A percentile compares a stretch with the other conserved stretches of the same genome.
These are phyloP conservation scores for Russula olivacea DNA, from an alignment of 768 basidiomycete genomes.

Conservation along the genomic window DNA sequence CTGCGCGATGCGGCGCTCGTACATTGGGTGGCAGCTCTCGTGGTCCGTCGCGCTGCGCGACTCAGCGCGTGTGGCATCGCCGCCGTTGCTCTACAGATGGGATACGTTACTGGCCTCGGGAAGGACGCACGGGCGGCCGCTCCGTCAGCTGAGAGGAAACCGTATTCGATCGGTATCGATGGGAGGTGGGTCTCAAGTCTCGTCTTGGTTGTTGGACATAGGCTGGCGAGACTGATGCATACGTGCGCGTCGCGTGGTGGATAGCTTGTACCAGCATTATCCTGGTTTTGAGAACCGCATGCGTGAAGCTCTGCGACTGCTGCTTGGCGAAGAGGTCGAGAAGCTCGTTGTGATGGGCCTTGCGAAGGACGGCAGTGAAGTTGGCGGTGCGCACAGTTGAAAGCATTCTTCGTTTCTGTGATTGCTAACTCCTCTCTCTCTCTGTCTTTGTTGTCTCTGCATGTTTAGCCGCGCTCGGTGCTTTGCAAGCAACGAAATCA, in stretches of 20 bases:
- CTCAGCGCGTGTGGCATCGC: conserved; percentile 87
- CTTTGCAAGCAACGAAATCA: conserved; percentile 72
- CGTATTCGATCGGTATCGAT: conserved; percentile 83
- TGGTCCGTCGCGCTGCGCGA: conserved; percentile 75
- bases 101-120: conserved; percentile 48
- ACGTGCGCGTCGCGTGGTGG: background rate
- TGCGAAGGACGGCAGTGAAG: conserved; percentile 96
- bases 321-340: conserved; percentile 81
- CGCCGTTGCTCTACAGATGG: conserved; percentile 77
- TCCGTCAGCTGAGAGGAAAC: conserved; percentile 35
- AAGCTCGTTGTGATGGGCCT: conserved; percentile 77
- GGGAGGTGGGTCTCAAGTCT: conserved; percentile 56
- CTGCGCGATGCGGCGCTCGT: conserved; percentile 58
- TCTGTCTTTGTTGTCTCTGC: background rate
- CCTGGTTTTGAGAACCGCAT: conserved; percentile 76
- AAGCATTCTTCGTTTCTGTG: background rate
- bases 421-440: conserved; percentile 7
- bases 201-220: background rate
- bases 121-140: conserved; percentile 28
- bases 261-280: conserved; percentile 85
- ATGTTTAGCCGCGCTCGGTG: conserved; percentile 73
- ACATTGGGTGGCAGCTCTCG: conserved; percentile 69
- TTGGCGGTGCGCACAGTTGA: conserved; percentile 67
- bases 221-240: background rate
- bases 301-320: conserved; percentile 60